Conservation (phyloP, 1,284 basidiomycete genomes). For the Cerrena zonata region DNA sequence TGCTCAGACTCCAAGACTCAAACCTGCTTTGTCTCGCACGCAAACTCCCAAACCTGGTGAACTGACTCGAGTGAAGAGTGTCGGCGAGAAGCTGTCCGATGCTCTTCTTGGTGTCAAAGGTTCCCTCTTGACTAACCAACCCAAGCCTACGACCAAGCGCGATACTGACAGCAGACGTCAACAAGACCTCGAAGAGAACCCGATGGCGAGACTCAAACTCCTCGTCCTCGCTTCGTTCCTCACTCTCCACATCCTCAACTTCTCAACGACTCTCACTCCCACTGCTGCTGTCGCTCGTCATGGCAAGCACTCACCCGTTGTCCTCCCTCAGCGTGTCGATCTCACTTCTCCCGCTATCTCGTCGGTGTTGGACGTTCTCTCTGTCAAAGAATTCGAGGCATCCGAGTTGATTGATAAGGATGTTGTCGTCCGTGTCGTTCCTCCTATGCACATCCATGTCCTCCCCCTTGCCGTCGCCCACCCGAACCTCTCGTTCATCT, state of each 20-base stretch:
- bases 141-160: slow-evolving; percentile 12
- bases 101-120: slow-evolving; percentile 65
- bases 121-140: slow-evolving; percentile 29
- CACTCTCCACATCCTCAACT: slow-evolving; percentile 84
- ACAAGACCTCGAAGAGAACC: slow-evolving; percentile 58
- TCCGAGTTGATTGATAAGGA: slow-evolving; percentile 23
- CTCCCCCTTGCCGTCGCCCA: slow-evolving; percentile 30
- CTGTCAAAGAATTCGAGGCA: slow-evolving; percentile 31
- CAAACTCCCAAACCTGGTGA: slow-evolving; percentile 5
- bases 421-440: slow-evolving; percentile 67
- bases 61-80: slow-evolving; percentile 19
- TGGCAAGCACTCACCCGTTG: slow-evolving; percentile 24
- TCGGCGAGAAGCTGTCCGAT: slow-evolving; percentile 43
- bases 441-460: slow-evolving; percentile 59
- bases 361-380: slow-evolving; percentile 56
- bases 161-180: slow-evolving; percentile 30
- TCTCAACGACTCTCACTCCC: slow-evolving; percentile 86
- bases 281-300: slow-evolving; percentile 59
- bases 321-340: slow-evolving; percentile 51
- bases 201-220: slow-evolving; percentile 85
- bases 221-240: slow-evolving; percentile 85
- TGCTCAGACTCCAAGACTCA: slow-evolving; percentile 19
- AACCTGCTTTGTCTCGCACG: slow-evolving; percentile 6
- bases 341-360: slow-evolving; percentile 57
- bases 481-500: slow-evolving; percentile 6